These are phyloP conservation scores for Acer saccharum DNA, from an alignment of 345 rosid species.

Conservation along the genomic window DNA sequence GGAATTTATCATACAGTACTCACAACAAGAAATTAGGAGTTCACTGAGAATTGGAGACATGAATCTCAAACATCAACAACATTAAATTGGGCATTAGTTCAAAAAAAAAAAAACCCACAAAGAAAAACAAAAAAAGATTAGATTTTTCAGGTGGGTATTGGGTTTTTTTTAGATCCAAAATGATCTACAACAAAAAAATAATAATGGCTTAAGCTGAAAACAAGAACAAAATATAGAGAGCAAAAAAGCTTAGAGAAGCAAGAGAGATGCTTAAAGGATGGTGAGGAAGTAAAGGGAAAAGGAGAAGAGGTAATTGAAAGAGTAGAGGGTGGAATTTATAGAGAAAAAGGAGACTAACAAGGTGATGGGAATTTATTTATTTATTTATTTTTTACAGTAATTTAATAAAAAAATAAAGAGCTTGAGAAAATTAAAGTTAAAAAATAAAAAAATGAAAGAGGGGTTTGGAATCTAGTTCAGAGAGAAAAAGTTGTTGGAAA, in stretches of 20 bases:
- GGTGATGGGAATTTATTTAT: constrained; percentile 26
- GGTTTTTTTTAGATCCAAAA: constrained; percentile 18
- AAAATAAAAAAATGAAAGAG: neutral
- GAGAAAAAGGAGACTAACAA: constrained; percentile 23
- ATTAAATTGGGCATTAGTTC: constrained; percentile 64
- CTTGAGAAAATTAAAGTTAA: neutral
- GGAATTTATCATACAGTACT: constrained; percentile 80
- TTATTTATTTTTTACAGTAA: too few relatives aligned
- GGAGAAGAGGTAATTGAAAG: constrained; percentile 17
- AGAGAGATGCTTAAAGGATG: constrained; percentile 16
- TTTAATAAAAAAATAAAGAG: too few relatives aligned
- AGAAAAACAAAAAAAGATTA: neutral
- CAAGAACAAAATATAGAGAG: neutral
- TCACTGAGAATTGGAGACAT: constrained; percentile 97
- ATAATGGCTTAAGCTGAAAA: constrained; percentile 21
- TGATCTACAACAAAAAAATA: neutral
- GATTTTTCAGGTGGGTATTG: constrained; percentile 11
- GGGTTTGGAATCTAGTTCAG: constrained; percentile 27
- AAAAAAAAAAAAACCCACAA: neutral
- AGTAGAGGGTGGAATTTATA: constrained; percentile 45
- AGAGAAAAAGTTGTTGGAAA: constrained; percentile 20
- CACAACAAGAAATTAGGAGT: constrained; percentile 59
- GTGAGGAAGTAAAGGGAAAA: constrained; percentile 7
- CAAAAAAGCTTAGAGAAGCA: neutral
- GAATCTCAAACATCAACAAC: constrained; percentile 90